Evolutionary conservation across 768 basidiomycete species (phyloP), one percentile per base, ranked within the genome.

Genomic region (Tylopilus sp.): DNA sequence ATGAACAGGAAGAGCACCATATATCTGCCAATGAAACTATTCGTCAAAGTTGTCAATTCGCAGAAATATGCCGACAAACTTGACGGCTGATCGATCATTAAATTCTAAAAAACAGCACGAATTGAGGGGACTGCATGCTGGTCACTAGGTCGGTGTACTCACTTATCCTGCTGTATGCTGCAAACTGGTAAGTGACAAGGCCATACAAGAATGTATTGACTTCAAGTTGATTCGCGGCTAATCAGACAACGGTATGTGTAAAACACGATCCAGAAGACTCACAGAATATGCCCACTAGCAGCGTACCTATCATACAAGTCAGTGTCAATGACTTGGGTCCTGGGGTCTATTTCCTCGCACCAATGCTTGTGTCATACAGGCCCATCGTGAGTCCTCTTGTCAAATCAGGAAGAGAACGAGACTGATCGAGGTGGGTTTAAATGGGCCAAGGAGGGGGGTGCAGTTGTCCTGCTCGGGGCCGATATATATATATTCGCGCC

Each of bases 171-270:
- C 10, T 65, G 50, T 77, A 76, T 3, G 66, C 57, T 8, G 70
- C 62, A 50, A 77, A 77, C 50, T 75, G 73, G 55, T 68, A 74
- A 2, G 66, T 65, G 53, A 76, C 75, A 12, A 75, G 63, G 1
- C 75, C 75, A 50, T 71, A 76, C 12, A 77, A 55, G 38, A 49
- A 62, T 68, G 13, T 56, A 25, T 25, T 15, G 5, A 30, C 63
- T 63, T 40, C 28, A 10, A 6, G 28, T 28, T 26, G 35, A 10
- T 40, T 40, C 20, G 11, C 5, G 12, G 17, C n/a, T 3, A 6
- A 4, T 26, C 8, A 26, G 26, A 26, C 26, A 8, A 26, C 5
- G 8, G 26, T 26, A 26, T 26, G 4, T 26, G 26, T 8, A 8
- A 26, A n/a, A n/a, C n/a, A 11, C 9, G 36, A 3, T 39, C 1